phyloP scores from a whole-genome alignment of 768 basidiomycete species.

The Hirschioporus abietinus region DNA sequence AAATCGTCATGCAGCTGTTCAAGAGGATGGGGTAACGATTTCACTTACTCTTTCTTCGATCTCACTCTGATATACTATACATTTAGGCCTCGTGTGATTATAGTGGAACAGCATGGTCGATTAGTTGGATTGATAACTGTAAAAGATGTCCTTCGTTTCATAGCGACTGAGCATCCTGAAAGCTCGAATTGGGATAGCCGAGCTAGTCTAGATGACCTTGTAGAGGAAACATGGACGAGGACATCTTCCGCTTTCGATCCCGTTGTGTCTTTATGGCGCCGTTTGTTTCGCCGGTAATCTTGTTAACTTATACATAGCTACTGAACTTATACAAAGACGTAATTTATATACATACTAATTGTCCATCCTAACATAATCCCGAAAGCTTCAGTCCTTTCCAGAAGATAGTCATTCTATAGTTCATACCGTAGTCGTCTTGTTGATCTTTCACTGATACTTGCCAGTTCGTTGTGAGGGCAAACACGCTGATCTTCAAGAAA shows the following conservation, averaged over 20 bases:
- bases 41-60: neutral
- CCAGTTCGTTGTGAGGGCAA: neutral
- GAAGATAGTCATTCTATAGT: neutral
- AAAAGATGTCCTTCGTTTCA: conserved; percentile 92
- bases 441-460: neutral
- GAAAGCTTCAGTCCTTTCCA: neutral
- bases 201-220: conserved; percentile 58
- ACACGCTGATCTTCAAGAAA: neutral
- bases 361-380: neutral
- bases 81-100: conserved; percentile 86
- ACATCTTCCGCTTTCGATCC: conserved; percentile 31
- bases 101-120: conserved; percentile 82
- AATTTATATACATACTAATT: neutral
- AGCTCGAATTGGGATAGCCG: conserved; percentile 55
- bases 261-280: conserved; percentile 23
- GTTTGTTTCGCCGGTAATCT: conserved; percentile 19
- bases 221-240: conserved; percentile 60
- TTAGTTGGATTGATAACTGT: conserved; percentile 88
- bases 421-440: neutral
- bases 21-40: conserved; percentile 89
- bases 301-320: neutral
- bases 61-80: conserved; percentile 5
- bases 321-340: neutral
- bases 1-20: conserved; percentile 97
- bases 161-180: conserved; percentile 42